Base-by-base conservation (phyloP, 441 rosid species). In the Monsonia emarginata region DNA sequence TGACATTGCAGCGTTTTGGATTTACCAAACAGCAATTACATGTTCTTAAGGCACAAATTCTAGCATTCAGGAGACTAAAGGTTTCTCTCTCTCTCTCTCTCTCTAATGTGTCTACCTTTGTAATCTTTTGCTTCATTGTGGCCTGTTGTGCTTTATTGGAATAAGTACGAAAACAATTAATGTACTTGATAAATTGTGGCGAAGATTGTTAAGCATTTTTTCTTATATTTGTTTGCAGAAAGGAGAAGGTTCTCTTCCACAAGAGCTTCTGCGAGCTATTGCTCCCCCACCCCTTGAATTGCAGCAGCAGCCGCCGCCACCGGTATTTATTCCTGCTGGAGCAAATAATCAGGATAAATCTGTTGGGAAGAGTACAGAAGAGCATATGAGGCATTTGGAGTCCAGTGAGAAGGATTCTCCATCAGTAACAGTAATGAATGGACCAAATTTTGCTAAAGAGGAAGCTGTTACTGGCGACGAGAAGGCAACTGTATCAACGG, bases 11-110 rank as follows among this genome's bases (percentile, higher is more conserved):
- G 79, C 83, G 75, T 64, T 16, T 59, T 68, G 96, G 88, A 67
- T 95, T 91, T 82, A 90, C 99, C 13, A 95, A 87, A 81, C 93
- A 90, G 67, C 99, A 95, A 73, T 81, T 92, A 67, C 96, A 95
- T 82, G 99, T 91, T 74, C 97, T 92, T 61, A 95, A 95, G 82
- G 99, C 98, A 24, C 99, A 95, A 77, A 95, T 91, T 72, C 83
- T 95, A 61, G 99, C 97, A 70, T 95, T 95, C 75, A 85, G 98
- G 78, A 87, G 99, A 72, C 74, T 95, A 69, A 91, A 95, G 96
- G 99, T 91, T 70, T 73, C 64, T 25, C 50, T 46, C 31, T 65
- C 34, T 60, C 64, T 72, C 46, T 60, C 60, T 71, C 60, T 61
- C 63, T 71, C 57, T 63, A 19, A 0, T 27, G 14, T 61, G 61